A percentile compares a stretch with the other conserved stretches of the same genome.
Evolutionary conservation across 164 flowering plant genomes (phyloP).

Genomic region (Vitis rotundifolia): DNA sequence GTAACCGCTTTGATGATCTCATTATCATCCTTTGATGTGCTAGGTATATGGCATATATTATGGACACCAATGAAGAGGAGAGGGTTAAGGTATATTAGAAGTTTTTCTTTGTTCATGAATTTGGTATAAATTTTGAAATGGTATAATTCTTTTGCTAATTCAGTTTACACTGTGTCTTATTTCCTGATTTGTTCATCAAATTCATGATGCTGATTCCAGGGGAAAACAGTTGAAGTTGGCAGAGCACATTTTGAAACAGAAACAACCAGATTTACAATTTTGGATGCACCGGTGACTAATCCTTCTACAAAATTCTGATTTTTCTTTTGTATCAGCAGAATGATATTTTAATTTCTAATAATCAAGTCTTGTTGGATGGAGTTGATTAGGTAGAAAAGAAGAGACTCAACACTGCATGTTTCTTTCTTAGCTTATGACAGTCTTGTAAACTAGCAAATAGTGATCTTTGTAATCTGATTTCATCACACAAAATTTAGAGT

Average conservation of each 20-base stretch:
- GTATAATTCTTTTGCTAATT: background rate
- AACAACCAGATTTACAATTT: constrained; percentile 86
- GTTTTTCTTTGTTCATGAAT: background rate
- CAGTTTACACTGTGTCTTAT: background rate
- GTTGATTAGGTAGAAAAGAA: too few species aligned
- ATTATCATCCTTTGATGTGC: constrained; percentile 3
- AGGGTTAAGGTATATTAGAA: constrained; percentile 69
- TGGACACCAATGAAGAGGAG: constrained; percentile 99
- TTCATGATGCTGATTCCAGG: constrained; percentile 37
- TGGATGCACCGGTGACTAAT: constrained; percentile 91
- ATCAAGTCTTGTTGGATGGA: background rate
- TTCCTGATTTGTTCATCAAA: background rate
- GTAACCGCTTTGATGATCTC: background rate
- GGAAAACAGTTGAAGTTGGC: constrained; percentile 97
- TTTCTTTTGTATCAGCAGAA: background rate
- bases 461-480: too few species aligned
- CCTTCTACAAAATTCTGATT: background rate
- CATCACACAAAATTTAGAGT: too few species aligned
- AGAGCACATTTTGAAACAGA: constrained; percentile 97
- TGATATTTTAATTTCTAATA: background rate
- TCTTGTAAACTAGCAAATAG: too few species aligned
- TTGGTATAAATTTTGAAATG: background rate
- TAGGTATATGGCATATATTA: constrained; percentile 99
- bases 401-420: too few species aligned
- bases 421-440: too few species aligned